Base-by-base conservation (phyloP, 176 grass and related monocot species). In the Eremochloa ophiuroides region DNA sequence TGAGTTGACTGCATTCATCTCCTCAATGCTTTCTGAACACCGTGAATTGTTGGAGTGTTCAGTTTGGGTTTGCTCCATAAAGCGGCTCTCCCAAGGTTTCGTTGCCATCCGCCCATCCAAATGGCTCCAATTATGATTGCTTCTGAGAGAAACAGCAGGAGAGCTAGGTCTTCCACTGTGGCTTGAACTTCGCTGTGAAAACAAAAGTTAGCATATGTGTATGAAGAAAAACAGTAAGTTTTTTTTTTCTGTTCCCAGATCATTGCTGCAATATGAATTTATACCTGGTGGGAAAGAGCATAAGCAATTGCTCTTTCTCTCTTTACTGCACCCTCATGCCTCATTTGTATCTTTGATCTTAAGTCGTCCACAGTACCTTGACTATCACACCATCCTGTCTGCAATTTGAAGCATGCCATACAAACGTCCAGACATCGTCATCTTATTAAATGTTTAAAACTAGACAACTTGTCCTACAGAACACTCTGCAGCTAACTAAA, bases 331-430 rank as follows among this genome's bases (percentile, higher is more conserved):
- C 90, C 95, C 72, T 93, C 88, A 39, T 89, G 90, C 83, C 88
- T 98, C 90, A 94, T 87, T 12, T 94, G 83, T 37, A 94, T 76
- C 77, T 93, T 94, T 65, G 92, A 66, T 87, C 51, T 91, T 10
- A 98, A 30, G 64, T 92, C 95, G 64, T 89, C 88, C 26, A 91
- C 38, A 63, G 88, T 98, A 43, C 92, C 90, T 75, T 76, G 92
- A 69, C 86, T 91, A 59, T 91, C 84, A 75, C 95, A 98, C 95
- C 95, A 98, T 81, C 92, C 90, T 39, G 80, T 84, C 95, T 98
- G 66, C 12, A 87, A 68, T 75, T 76, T 43, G 25, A 79, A 86
- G 4, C 80, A 75, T 75, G 17, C 0, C 48, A 88, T 40, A 30
- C 28, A 84, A 80, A 50, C 3, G 12, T 42, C 23, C 23, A 62